A percentile compares a stretch with the other conserved stretches of the same genome.
phyloP scores from a whole-genome alignment of 352 stramenopile species.

The Pythium scleroteichum region DNA sequence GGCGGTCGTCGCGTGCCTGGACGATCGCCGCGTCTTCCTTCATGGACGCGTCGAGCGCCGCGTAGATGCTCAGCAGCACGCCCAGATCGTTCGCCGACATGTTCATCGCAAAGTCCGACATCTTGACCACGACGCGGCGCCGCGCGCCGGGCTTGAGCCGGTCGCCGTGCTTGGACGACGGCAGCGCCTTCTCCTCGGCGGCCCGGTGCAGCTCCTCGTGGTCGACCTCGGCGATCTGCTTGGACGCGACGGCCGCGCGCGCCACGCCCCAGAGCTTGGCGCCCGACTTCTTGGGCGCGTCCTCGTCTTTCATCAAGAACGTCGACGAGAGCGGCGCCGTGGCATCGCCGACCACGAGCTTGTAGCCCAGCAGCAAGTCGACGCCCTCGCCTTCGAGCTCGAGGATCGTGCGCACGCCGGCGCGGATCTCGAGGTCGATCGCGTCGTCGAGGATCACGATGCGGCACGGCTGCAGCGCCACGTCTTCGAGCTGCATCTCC shows the following conservation, averaged over 20 bases:
- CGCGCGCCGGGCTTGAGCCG: constrained; percentile 57
- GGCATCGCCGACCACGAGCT: constrained; percentile 51
- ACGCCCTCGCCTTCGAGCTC: constrained; percentile 87
- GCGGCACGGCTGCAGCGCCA: constrained; percentile 76
- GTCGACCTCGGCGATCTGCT: constrained; percentile 62
- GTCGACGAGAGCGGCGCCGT: constrained; percentile 14
- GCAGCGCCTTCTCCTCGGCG: constrained; percentile 29
- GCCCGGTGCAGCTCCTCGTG: constrained; percentile 45
- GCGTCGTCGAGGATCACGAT: constrained; percentile 61
- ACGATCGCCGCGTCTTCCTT: constrained; percentile 68
- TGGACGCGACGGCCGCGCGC: constrained; percentile 49
- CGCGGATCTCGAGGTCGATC: constrained; percentile 70
- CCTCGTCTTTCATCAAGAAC: constrained; percentile 24
- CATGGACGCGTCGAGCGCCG: constrained; percentile 66
- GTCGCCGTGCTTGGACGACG: constrained; percentile 27
- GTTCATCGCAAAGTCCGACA: constrained; percentile 88
- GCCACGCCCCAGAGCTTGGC: constrained; percentile 61
- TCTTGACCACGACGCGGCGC: constrained; percentile 69
- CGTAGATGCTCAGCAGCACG: constrained; percentile 76
- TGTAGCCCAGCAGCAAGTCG: constrained; percentile 77
- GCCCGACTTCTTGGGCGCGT: constrained; percentile 10
- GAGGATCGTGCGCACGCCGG: constrained; percentile 73
- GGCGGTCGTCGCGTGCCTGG: constrained; percentile 44
- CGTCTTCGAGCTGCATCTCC: constrained; percentile 74
- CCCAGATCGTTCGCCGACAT: constrained; percentile 77